phyloP scores from a whole-genome alignment of 2,329 filamentous ascomycete genomes.

The Fonsecaea monophora region DNA sequence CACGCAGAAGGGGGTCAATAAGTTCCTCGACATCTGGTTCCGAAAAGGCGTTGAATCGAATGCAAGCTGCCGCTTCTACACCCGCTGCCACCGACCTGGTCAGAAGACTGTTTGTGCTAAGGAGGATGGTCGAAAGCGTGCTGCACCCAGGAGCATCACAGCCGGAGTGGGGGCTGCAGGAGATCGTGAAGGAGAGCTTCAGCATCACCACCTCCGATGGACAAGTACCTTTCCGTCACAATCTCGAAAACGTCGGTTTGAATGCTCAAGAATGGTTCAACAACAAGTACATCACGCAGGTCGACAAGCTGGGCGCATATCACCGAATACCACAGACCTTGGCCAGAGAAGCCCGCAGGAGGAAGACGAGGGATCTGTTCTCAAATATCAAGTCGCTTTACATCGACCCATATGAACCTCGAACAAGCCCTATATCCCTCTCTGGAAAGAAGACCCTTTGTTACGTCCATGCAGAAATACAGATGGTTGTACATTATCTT shows the following conservation, averaged over 20 bases:
- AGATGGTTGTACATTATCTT: slow-evolving; percentile 36
- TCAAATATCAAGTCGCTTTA: slow-evolving; percentile 6
- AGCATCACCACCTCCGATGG: slow-evolving; percentile 5
- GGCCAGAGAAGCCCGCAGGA: slow-evolving; percentile 15
- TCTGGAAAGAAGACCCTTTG: slow-evolving; percentile 19
- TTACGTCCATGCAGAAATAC: slow-evolving; percentile 40
- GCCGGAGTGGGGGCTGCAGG: not conserved
- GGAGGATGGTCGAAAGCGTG: not conserved
- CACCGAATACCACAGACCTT: slow-evolving; percentile 30
- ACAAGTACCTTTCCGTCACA: slow-evolving; percentile 15
- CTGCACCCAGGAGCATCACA: not conserved
- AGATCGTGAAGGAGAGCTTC: not conserved
- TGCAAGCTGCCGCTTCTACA: slow-evolving; percentile 6
- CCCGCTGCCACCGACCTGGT: not conserved
- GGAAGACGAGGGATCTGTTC: slow-evolving; percentile 18
- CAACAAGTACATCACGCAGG: slow-evolving; percentile 29
- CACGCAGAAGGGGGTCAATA: not conserved
- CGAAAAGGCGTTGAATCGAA: not conserved
- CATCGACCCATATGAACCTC: slow-evolving; percentile 20
- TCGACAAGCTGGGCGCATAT: slow-evolving; percentile 38
- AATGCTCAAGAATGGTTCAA: slow-evolving; percentile 30
- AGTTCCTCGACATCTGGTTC: not conserved
- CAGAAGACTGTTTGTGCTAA: not conserved
- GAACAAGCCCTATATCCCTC: slow-evolving; percentile 14
- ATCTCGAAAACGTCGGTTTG: slow-evolving; percentile 15